These are phyloP conservation scores for Aspergillus sclerotioniger DNA, from an alignment of 495 filamentous ascomycete species.

Conservation along the genomic window DNA sequence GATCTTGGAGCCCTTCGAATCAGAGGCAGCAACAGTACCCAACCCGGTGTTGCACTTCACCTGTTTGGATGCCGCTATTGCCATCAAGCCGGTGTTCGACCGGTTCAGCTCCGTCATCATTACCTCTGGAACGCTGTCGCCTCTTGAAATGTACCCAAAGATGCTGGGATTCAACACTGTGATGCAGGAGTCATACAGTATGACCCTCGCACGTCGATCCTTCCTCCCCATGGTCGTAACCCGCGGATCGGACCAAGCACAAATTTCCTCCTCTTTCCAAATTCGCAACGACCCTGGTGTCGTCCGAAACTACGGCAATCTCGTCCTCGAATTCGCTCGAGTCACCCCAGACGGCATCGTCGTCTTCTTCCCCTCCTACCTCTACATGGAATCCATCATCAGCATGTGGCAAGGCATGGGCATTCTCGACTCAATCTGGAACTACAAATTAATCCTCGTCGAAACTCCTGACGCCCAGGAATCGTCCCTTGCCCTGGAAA, in stretches of 20 bases:
- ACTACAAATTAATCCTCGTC: conserved; percentile 96
- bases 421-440: conserved; percentile 96
- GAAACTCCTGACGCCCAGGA: conserved; percentile 98
- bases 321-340: conserved; percentile 89
- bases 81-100: conserved; percentile 97
- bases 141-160: conserved; percentile 98
- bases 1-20: conserved; percentile 95
- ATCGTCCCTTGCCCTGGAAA: conserved; percentile 92
- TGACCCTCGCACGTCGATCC: conserved; percentile 92
- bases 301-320: conserved; percentile 90
- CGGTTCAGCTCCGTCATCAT: conserved; percentile 98
- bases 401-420: conserved; percentile 99
- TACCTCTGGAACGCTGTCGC: conserved; percentile 95
- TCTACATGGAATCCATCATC: conserved; percentile 99
- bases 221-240: conserved; percentile 99
- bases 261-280: conserved; percentile 87
- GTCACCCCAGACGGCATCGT: conserved; percentile 96
- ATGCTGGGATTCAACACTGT: conserved; percentile 93
- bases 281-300: conserved; percentile 93
- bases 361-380: conserved; percentile 97
- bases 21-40: conserved; percentile 89
- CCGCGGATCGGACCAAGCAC: conserved; percentile 86
- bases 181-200: conserved; percentile 92
- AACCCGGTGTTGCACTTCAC: conserved; percentile 96
- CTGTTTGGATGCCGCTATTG: conserved; percentile 96